phyloP scores from a whole-genome alignment of 2,329 filamentous ascomycete genomes.

The Aspergillus luchuensis region DNA sequence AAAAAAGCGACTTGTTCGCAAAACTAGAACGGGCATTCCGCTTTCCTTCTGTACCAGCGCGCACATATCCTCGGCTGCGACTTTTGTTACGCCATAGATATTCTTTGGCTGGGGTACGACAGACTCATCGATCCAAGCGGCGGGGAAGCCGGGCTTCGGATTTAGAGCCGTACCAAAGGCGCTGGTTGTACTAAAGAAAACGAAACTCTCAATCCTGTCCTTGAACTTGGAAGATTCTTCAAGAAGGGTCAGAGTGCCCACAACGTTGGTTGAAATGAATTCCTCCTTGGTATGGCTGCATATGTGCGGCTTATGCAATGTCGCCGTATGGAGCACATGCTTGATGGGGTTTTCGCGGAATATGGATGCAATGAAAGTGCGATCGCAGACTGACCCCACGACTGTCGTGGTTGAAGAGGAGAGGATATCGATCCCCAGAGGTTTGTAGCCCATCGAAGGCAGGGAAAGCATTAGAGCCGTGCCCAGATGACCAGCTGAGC shows the following conservation, averaged over 20 bases:
- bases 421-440: constrained; percentile 10
- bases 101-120: constrained; percentile 15
- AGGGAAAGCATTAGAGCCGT: constrained; percentile 18
- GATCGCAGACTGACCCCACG: background rate
- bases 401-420: background rate
- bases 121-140: constrained; percentile 16
- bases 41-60: constrained; percentile 12
- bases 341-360: constrained; percentile 10
- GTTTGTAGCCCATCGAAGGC: constrained; percentile 15
- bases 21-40: constrained; percentile 10
- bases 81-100: constrained; percentile 17
- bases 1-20: constrained; percentile 11
- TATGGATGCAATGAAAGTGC: constrained; percentile 6
- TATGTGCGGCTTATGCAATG: constrained; percentile 14
- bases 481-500: constrained; percentile 18
- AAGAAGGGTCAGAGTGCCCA: constrained; percentile 4
- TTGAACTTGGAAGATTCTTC: background rate
- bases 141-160: constrained; percentile 16
- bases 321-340: constrained; percentile 12
- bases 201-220: background rate
- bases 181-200: constrained; percentile 17
- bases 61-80: constrained; percentile 16
- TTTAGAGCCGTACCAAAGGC: constrained; percentile 14
- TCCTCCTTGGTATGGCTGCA: constrained; percentile 10
- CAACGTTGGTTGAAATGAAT: constrained; percentile 13